Evolutionary conservation across 129 eudicot genomes (phyloP), one percentile per base, ranked within the genome.

Genomic region (Dittrichia graveolens): DNA sequence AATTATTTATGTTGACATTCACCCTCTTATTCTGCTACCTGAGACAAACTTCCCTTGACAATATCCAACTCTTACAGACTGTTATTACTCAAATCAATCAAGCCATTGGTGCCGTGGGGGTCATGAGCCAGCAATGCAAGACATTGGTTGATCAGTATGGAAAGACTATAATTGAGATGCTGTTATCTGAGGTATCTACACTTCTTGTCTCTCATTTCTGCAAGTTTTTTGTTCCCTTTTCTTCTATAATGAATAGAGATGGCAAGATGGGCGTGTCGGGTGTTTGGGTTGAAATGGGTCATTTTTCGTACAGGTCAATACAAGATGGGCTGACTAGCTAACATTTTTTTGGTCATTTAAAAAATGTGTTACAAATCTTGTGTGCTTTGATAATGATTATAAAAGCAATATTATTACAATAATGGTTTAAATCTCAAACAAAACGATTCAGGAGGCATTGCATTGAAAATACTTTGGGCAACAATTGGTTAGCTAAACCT

Each of bases 41-140:
- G 44, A 46, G 35, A 61, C 48, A 60, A 35, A 58, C 57, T 14
- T 38, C 61, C 39, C 7, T 71, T 31, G 55, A 37, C 48, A 0
- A 61, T 62, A 38, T 83, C 24, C n/a, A 69, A 77, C 24, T 5
- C 77, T 74, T 64, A 61, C 78, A 95, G 99, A 62, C 84, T 16
- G 67, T 90, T 19, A 60, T 95, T 62, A 74, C 94, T 42, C 85
- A 86, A 82, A 86, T 95, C 40, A 95, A 95, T 82, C 88, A 88
- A 74, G 99, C 91, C 16, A 90, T 95, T 84, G 99, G 99, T 44
- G 99, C 99, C 67, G 45, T 85, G 31, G 99, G 99, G n/a, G 78
- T 95, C 52, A 74, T 88, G 65, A 95, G 96, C 86, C 86, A 83
- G 73, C 91, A 95, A 82, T 95, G 99, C 85, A 95, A 86, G 82